These are phyloP conservation scores for Colletotrichum sp. DNA, from an alignment of 2,329 filamentous ascomycete genomes.

Conservation along the genomic window DNA sequence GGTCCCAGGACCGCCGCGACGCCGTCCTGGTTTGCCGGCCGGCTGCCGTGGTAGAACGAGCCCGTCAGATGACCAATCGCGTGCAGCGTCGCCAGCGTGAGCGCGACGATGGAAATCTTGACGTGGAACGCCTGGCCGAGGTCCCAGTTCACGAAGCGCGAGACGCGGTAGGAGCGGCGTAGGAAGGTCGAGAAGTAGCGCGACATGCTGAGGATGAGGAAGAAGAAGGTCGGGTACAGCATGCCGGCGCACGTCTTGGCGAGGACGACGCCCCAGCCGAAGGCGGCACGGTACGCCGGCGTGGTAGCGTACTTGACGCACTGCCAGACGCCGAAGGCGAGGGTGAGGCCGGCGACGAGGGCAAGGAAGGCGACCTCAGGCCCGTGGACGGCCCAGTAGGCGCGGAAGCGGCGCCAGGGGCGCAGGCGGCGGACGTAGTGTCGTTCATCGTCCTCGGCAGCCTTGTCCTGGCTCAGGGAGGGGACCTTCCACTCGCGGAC, in stretches of 20 bases:
- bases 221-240: constrained; percentile 63
- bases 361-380: constrained; percentile 55
- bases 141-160: constrained; percentile 63
- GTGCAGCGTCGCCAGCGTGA: constrained; percentile 57
- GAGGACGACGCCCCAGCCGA: constrained; percentile 62
- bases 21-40: constrained; percentile 44
- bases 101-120: constrained; percentile 54
- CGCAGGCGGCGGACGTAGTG: constrained; percentile 51
- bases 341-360: constrained; percentile 50
- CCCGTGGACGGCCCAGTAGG: constrained; percentile 62
- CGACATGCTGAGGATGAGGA: constrained; percentile 63
- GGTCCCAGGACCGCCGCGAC: constrained; percentile 50
- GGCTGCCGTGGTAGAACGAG: constrained; percentile 56
- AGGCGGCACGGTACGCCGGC: constrained; percentile 48
- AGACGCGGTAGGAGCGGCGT: constrained; percentile 55
- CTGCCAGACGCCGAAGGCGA: constrained; percentile 61
- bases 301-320: constrained; percentile 56
- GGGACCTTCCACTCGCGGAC: constrained; percentile 54
- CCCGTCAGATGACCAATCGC: constrained; percentile 60
- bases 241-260: constrained; percentile 61
- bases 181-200: constrained; percentile 59
- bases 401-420: constrained; percentile 48
- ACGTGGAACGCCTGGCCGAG: constrained; percentile 61
- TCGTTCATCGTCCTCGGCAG: constrained; percentile 50
- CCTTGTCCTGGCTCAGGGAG: constrained; percentile 50